Evolutionary conservation across 2,329 filamentous ascomycete species (phyloP).

Genomic region (Botrytis cinerea): DNA sequence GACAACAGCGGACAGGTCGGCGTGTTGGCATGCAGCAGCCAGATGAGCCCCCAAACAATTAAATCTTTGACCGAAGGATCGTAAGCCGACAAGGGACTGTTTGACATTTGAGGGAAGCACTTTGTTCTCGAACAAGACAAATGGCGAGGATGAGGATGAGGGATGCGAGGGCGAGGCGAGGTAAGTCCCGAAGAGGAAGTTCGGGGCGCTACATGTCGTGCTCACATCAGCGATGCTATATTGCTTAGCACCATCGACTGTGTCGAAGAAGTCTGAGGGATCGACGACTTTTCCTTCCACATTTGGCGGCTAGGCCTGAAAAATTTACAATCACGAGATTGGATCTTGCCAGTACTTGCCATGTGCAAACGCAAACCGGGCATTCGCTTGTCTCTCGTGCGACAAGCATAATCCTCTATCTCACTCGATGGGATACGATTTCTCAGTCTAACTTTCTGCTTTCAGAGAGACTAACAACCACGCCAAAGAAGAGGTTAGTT

Average conservation of each 20-base stretch:
- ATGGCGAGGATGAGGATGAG: not conserved
- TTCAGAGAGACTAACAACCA: not conserved
- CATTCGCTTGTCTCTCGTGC: not conserved
- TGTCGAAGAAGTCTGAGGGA: not conserved
- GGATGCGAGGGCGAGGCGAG: not conserved
- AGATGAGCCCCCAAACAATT: constrained; percentile 4
- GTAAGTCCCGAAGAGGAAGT: not conserved
- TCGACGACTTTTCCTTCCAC: not conserved
- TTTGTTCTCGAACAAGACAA: not conserved
- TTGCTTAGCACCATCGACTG: constrained; percentile 1
- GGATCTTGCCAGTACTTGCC: not conserved
- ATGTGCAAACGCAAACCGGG: not conserved
- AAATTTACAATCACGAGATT: not conserved
- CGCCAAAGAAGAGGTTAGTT: not conserved
- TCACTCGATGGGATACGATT: not conserved
- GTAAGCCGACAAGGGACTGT: not conserved
- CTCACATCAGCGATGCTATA: constrained; percentile 13
- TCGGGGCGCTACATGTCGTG: not conserved
- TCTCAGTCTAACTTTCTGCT: not conserved
- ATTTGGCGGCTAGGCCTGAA: not conserved
- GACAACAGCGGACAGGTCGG: constrained; percentile 5
- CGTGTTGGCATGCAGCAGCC: not conserved
- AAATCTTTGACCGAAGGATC: not conserved
- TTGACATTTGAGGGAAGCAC: not conserved
- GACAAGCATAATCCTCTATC: not conserved